phyloP scores from a whole-genome alignment of 148 eudicot genomes.

The Spergularia marina region DNA sequence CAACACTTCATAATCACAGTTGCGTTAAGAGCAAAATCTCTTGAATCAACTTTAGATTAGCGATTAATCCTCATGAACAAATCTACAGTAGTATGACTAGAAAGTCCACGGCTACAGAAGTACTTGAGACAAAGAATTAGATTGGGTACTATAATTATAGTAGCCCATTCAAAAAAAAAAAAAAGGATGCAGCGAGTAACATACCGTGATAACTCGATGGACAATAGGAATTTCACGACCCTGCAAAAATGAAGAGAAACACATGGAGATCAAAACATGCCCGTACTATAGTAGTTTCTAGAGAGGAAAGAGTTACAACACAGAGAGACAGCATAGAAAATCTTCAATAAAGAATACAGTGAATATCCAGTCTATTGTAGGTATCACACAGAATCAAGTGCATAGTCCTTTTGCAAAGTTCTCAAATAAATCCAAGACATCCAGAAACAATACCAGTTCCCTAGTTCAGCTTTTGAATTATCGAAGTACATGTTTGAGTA shows the following conservation, averaged over 20 bases:
- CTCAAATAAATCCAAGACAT: neutral
- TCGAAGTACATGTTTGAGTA: neutral
- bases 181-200: neutral
- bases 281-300: neutral
- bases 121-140: no score
- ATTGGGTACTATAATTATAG: no score
- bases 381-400: neutral
- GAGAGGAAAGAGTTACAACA: neutral
- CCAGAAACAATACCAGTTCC: neutral
- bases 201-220: constrained; percentile 85
- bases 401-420: neutral
- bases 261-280: neutral
- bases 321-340: neutral
- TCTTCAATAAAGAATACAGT: no score
- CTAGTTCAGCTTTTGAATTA: neutral
- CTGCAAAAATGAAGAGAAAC: constrained; percentile 37
- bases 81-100: neutral
- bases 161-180: neutral
- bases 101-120: neutral
- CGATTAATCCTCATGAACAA: neutral
- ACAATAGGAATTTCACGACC: constrained; percentile 84
- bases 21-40: neutral
- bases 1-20: no score
- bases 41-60: neutral
- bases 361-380: neutral